Conservation (phyloP, 805 yeast genomes). For the Debaryomyces prosopidis region DNA sequence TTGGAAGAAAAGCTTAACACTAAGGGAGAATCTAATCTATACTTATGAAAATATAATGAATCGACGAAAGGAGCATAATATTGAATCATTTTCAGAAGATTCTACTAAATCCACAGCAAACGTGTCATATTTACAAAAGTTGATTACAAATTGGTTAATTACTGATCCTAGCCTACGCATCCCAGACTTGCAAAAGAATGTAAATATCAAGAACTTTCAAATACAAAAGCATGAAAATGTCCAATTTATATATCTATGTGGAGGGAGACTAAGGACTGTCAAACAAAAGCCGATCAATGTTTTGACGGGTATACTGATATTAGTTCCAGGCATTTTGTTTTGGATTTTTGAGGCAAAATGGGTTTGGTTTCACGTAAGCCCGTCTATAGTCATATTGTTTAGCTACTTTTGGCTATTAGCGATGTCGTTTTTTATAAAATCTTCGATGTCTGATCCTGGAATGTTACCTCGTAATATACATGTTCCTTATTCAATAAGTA, state of each 20-base stretch:
- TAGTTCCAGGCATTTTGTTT: constrained; percentile 55
- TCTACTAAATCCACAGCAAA: not conserved
- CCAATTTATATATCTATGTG: constrained; percentile 54
- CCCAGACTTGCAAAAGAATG: not conserved
- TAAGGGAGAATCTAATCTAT: not conserved
- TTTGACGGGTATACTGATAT: constrained; percentile 28
- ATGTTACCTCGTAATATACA: constrained; percentile 67
- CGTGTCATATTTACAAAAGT: constrained; percentile 9
- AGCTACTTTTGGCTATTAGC: constrained; percentile 58
- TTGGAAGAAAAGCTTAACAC: not conserved
- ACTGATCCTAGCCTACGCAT: constrained; percentile 22
- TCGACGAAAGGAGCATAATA: not conserved
- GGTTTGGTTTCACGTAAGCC: constrained; percentile 57
- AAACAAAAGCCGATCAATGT: constrained; percentile 42
- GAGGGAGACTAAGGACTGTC: constrained; percentile 60
- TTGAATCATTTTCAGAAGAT: not conserved
- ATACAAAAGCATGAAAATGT: constrained; percentile 30
- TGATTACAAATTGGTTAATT: constrained; percentile 28
- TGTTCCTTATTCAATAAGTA: constrained; percentile 26
- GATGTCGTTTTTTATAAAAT: constrained; percentile 49
- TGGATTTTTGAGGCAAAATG: constrained; percentile 47
- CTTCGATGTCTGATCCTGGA: constrained; percentile 71
- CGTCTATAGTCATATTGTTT: constrained; percentile 56
- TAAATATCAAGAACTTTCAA: constrained; percentile 40
- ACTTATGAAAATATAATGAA: not conserved